Percentiles rank a stretch among this genome's conserved stretches.
Evolutionary conservation across 140 eudicot species (phyloP).

Genomic region (Flaveria floridana): DNA sequence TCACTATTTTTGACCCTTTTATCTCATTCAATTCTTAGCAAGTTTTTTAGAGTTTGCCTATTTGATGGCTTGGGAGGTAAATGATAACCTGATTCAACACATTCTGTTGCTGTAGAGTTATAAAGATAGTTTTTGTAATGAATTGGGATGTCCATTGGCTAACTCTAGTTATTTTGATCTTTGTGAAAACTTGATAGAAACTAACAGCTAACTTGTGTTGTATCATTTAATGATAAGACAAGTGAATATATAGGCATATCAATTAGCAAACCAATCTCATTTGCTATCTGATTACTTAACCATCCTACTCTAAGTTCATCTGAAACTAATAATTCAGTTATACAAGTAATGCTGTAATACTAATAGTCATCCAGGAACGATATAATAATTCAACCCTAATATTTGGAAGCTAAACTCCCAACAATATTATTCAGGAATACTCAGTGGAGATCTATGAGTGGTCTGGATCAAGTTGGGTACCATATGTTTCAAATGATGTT

Average conservation of each 20-base stretch:
- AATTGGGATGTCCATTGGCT: background rate
- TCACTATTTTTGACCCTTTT: constrained; percentile 1
- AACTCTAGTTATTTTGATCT: constrained; percentile 9
- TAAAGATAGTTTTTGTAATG: background rate
- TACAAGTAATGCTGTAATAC: background rate
- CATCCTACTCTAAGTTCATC: background rate
- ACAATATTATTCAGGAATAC: constrained; percentile 55
- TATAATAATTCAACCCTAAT: background rate
- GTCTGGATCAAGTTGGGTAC: constrained; percentile 91
- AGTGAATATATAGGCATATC: background rate
- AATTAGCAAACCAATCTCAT: background rate
- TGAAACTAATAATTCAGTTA: background rate
- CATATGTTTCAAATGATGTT: constrained; percentile 82
- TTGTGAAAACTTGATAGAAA: background rate
- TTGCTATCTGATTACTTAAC: constrained; percentile 5
- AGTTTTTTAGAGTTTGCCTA: background rate
- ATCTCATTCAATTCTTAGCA: background rate
- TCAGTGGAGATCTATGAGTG: constrained; percentile 84
- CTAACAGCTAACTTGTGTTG: background rate
- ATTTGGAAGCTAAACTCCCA: constrained; percentile 1
- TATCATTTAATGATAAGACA: background rate
- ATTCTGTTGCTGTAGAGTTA: background rate
- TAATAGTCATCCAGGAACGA: no score
- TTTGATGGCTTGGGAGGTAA: constrained; percentile 1
- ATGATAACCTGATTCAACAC: background rate